Evolutionary conservation across 495 filamentous ascomycete species (phyloP).

Genomic region (Penicillium angulare): DNA sequence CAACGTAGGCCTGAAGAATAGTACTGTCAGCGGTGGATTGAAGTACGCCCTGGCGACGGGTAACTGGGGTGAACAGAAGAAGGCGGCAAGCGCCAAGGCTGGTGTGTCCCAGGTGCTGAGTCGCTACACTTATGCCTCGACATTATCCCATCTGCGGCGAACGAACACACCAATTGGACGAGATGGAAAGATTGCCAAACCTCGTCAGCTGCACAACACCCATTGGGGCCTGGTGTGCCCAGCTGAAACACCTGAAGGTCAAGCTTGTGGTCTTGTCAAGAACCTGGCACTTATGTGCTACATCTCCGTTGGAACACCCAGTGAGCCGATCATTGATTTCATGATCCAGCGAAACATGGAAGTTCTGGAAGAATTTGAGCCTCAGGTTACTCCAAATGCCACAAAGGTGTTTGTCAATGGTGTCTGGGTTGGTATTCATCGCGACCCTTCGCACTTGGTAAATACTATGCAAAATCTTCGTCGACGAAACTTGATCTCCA

Average conservation of each 20-base stretch:
- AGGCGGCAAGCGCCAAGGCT: slow-evolving; percentile 87
- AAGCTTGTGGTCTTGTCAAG: slow-evolving; percentile 98
- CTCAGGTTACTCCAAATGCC: slow-evolving; percentile 79
- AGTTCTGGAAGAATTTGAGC: slow-evolving; percentile 93
- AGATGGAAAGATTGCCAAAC: slow-evolving; percentile 98
- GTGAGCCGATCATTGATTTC: slow-evolving; percentile 88
- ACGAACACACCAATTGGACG: slow-evolving; percentile 98
- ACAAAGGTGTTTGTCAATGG: slow-evolving; percentile 99
- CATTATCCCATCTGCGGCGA: slow-evolving; percentile 89
- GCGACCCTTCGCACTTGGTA: slow-evolving; percentile 78
- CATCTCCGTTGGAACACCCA: slow-evolving; percentile 88
- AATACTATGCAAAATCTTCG: slow-evolving; percentile 73
- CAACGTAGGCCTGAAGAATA: slow-evolving; percentile 85
- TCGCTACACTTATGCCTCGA: slow-evolving; percentile 95
- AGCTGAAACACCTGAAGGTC: slow-evolving; percentile 96
- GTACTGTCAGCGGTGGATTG: slow-evolving; percentile 84
- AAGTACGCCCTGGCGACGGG: slow-evolving; percentile 98
- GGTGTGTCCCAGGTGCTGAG: slow-evolving; percentile 98
- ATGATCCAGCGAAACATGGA: slow-evolving; percentile 95
- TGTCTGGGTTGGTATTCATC: slow-evolving; percentile 89
- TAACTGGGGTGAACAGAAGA: slow-evolving; percentile 99
- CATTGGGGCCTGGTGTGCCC: slow-evolving; percentile 99
- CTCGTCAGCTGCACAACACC: slow-evolving; percentile 95
- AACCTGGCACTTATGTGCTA: slow-evolving; percentile 98
- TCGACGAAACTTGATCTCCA: slow-evolving; percentile 71